Percentiles rank a stretch among this genome's conserved stretches.
Conservation (phyloP, 768 basidiomycete species). For the Royoungia palumana region DNA sequence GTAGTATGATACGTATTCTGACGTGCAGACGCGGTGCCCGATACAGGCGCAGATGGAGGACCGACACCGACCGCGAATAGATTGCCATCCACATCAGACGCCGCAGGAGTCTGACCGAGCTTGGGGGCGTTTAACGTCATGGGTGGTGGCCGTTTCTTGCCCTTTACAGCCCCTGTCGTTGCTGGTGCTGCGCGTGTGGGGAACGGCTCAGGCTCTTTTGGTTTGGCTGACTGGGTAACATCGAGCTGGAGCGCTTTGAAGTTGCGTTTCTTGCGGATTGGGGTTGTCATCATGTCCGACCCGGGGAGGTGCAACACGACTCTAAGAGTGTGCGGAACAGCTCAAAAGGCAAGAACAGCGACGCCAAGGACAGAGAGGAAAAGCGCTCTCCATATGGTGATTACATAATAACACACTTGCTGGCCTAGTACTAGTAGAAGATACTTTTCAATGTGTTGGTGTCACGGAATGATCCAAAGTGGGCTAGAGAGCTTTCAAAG, state of each 20-base stretch:
- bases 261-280: constrained; percentile 88
- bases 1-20: constrained; percentile 77
- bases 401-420: constrained; percentile 20
- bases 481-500: neutral
- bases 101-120: constrained; percentile 38
- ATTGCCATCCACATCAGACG: constrained; percentile 36
- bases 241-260: constrained; percentile 83
- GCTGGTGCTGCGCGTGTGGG: constrained; percentile 47
- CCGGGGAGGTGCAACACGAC: constrained; percentile 1
- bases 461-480: too few relatives aligned
- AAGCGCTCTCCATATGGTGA: neutral
- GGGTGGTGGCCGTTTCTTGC: constrained; percentile 77
- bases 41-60: constrained; percentile 51
- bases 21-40: constrained; percentile 48
- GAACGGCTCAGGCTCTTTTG: constrained; percentile 41
- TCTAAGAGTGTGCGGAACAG: neutral
- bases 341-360: constrained; percentile 9
- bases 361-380: constrained; percentile 17
- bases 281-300: constrained; percentile 41
- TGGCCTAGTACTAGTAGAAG: too few relatives aligned
- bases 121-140: constrained; percentile 77
- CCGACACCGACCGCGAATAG: constrained; percentile 46
- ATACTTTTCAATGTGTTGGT: neutral
- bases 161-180: constrained; percentile 36
- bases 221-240: constrained; percentile 43